phyloP scores from a whole-genome alignment of 352 stramenopile genomes.

The Blastocystis sp. region DNA sequence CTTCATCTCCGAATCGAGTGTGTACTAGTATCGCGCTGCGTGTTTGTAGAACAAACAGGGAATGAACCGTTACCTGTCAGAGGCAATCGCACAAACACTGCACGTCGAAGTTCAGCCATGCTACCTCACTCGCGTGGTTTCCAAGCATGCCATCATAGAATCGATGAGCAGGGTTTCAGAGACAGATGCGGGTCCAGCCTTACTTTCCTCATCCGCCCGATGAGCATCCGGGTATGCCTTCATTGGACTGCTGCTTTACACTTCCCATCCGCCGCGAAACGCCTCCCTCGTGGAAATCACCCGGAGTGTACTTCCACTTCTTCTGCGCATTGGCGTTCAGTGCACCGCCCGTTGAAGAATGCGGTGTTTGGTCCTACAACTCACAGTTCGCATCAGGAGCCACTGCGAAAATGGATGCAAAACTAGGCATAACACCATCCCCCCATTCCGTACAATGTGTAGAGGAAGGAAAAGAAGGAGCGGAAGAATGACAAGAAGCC shows the following conservation, averaged over 20 bases:
- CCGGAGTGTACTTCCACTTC: constrained; percentile 25
- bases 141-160: constrained; percentile 34
- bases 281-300: not conserved
- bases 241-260: constrained; percentile 25
- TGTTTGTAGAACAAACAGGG: constrained; percentile 5
- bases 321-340: not conserved
- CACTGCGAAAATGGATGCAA: constrained; percentile 40
- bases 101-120: constrained; percentile 3
- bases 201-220: constrained; percentile 65
- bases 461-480: constrained; percentile 13
- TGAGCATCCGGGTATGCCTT: constrained; percentile 6
- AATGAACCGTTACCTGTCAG: not conserved
- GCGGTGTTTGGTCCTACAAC: constrained; percentile 10
- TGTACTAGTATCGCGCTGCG: not conserved
- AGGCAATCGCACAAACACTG: not conserved
- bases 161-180: not conserved
- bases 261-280: constrained; percentile 5
- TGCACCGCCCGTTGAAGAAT: constrained; percentile 10
- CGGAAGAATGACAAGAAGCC: constrained; percentile 36
- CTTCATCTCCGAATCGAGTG: not conserved
- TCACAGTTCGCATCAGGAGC: not conserved
- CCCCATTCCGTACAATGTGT: constrained; percentile 6
- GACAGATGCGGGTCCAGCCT: not conserved
- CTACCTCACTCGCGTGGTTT: constrained; percentile 40
- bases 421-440: not conserved